A percentile compares a stretch with the other conserved stretches of the same genome.
Conservation (phyloP, 2,329 filamentous ascomycete species). For the Trematosphaeria pertusa region DNA sequence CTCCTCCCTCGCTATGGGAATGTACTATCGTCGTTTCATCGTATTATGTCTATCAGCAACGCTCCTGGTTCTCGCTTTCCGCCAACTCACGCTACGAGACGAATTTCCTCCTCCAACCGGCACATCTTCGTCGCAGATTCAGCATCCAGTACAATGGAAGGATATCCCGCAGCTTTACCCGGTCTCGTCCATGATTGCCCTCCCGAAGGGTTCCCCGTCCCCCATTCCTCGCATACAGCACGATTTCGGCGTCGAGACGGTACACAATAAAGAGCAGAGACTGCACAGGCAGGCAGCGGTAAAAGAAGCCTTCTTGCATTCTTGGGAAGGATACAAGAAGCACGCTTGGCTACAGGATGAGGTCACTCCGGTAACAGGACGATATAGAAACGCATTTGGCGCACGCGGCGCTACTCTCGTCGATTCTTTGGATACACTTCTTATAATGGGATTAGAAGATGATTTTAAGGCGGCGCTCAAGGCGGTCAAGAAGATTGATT, state of each 20-base stretch:
- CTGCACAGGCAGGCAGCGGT: slow-evolving; percentile 42
- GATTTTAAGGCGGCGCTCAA: slow-evolving; percentile 64
- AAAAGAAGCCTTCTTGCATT: slow-evolving; percentile 46
- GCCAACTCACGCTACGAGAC: slow-evolving; percentile 30
- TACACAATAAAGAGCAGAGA: slow-evolving; percentile 38
- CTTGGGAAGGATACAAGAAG: slow-evolving; percentile 59
- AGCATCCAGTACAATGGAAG: slow-evolving; percentile 43
- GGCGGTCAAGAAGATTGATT: slow-evolving; percentile 62
- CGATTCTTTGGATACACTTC: slow-evolving; percentile 67
- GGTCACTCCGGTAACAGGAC: slow-evolving; percentile 57
- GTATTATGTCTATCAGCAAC: slow-evolving; percentile 33
- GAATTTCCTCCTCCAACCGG: slow-evolving; percentile 27
- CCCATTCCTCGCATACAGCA: slow-evolving; percentile 48
- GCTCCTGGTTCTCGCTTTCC: slow-evolving; percentile 40
- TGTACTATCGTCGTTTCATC: slow-evolving; percentile 36
- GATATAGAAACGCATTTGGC: slow-evolving; percentile 58
- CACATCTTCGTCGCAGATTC: slow-evolving; percentile 34
- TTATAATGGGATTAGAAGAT: slow-evolving; percentile 65
- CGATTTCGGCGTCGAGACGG: slow-evolving; percentile 44
- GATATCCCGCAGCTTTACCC: slow-evolving; percentile 39
- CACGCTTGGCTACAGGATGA: slow-evolving; percentile 63
- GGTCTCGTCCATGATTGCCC: slow-evolving; percentile 36
- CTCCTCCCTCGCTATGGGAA: slow-evolving; percentile 29
- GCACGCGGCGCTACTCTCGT: slow-evolving; percentile 67
- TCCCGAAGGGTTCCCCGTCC: slow-evolving; percentile 39